A percentile compares a stretch with the other conserved stretches of the same genome.
Evolutionary conservation across 1,139 yeast genomes (phyloP).

Genomic region (Yamadazyma pseudoaaseri): DNA sequence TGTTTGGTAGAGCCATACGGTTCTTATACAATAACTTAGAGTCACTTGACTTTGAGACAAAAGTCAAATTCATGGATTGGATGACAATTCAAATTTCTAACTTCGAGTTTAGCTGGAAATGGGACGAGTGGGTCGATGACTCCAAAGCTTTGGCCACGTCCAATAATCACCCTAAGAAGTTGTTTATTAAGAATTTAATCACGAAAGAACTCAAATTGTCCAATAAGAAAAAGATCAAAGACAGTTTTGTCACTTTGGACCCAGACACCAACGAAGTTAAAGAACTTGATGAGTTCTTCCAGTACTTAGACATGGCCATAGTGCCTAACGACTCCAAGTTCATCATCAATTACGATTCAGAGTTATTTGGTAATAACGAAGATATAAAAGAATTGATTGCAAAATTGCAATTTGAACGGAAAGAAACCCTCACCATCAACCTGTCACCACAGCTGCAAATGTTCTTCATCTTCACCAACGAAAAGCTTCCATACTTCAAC

Average conservation of each 20-base stretch:
- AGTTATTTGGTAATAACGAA: slow-evolving; percentile 35
- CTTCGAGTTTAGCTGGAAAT: slow-evolving; percentile 95
- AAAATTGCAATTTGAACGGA: slow-evolving; percentile 31
- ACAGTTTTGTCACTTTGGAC: slow-evolving; percentile 61
- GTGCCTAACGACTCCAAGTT: slow-evolving; percentile 27
- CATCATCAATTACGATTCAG: slow-evolving; percentile 34
- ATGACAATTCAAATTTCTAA: slow-evolving; percentile 90
- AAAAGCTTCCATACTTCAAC: slow-evolving; percentile 37
- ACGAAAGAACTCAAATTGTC: slow-evolving; percentile 82
- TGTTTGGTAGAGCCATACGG: slow-evolving; percentile 90
- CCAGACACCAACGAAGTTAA: slow-evolving; percentile 24
- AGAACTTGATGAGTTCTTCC: slow-evolving; percentile 56
- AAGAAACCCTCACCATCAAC: slow-evolving; percentile 24
- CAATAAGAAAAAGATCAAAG: slow-evolving; percentile 64
- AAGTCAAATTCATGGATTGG: slow-evolving; percentile 82
- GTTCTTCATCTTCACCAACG: slow-evolving; percentile 35
- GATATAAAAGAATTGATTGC: slow-evolving; percentile 26
- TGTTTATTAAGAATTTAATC: slow-evolving; percentile 75
- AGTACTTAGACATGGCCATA: slow-evolving; percentile 53
- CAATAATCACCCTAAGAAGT: slow-evolving; percentile 68
- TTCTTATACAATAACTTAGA: slow-evolving; percentile 71
- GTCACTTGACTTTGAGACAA: slow-evolving; percentile 71
- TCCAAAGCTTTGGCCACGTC: slow-evolving; percentile 33
- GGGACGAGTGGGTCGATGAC: slow-evolving; percentile 90
- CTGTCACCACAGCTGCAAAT: slow-evolving; percentile 44